Evolutionary conservation across 108 stramenopile genomes (phyloP).

Genomic region (Mediolabrus comicus): DNA sequence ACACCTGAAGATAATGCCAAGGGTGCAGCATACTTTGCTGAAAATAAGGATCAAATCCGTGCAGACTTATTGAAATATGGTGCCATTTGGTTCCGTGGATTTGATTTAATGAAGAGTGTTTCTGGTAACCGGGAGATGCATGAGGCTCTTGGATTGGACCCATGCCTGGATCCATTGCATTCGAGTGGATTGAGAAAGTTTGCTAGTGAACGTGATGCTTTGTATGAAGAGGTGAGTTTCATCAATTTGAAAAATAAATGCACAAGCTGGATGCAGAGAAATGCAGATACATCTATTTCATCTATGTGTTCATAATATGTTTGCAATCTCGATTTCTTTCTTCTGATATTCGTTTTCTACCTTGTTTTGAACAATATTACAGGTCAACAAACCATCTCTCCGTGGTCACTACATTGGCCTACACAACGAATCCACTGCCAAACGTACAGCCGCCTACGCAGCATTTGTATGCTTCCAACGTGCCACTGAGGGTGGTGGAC

Average conservation of each 20-base stretch:
- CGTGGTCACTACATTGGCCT: constrained; percentile 89
- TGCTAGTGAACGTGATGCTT: constrained; percentile 84
- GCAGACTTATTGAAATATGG: constrained; percentile 71
- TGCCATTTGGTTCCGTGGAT: constrained; percentile 87
- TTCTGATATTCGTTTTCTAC: not conserved
- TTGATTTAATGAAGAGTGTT: constrained; percentile 79
- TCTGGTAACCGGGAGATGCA: constrained; percentile 77
- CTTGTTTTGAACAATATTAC: not conserved
- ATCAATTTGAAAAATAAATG: not conserved
- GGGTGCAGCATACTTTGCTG: constrained; percentile 66
- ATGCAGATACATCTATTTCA: no score
- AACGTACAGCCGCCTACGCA: constrained; percentile 90
- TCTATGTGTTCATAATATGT: not conserved
- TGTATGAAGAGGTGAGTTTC: constrained; percentile 85
- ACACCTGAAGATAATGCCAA: constrained; percentile 55
- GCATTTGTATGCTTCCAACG: constrained; percentile 92
- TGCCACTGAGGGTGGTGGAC: constrained; percentile 88
- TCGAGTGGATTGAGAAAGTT: constrained; percentile 87
- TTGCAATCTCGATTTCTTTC: not conserved
- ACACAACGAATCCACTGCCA: constrained; percentile 86
- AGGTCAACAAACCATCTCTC: constrained; percentile 89
- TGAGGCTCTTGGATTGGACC: constrained; percentile 79
- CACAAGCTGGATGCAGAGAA: no score
- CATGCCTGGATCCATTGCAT: constrained; percentile 91
- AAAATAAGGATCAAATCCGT: constrained; percentile 69